Evolutionary conservation across 805 yeast genomes (phyloP).

Genomic region (Sugiyamaella qingdaonensis): DNA sequence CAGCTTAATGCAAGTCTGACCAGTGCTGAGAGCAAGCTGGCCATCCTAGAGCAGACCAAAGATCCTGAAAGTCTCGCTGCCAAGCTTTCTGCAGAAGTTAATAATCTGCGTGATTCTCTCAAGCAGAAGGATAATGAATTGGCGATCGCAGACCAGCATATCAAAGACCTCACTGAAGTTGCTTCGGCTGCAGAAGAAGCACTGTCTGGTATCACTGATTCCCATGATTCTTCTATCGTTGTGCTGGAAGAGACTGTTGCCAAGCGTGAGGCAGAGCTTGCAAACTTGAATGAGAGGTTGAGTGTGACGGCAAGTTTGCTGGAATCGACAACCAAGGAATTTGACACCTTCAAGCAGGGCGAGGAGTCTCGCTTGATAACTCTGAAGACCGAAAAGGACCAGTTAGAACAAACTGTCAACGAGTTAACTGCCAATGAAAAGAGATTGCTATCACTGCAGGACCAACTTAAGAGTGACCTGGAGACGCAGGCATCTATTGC

Average conservation of each 20-base stretch:
- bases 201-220: conserved; percentile 47
- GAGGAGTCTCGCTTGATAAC: conserved; percentile 24
- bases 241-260: conserved; percentile 19
- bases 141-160: conserved; percentile 52
- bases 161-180: conserved; percentile 57
- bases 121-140: conserved; percentile 42
- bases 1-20: conserved; percentile 32
- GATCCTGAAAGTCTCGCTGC: conserved; percentile 18
- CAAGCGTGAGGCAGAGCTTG: conserved; percentile 21
- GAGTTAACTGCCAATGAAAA: conserved; percentile 27
- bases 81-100: conserved; percentile 26
- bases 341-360: conserved; percentile 15
- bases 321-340: conserved; percentile 20
- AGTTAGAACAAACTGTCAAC: conserved; percentile 17
- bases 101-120: conserved; percentile 14
- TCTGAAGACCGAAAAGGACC: conserved; percentile 23
- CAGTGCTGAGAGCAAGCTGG: conserved; percentile 27
- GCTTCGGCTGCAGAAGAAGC: conserved; percentile 67
- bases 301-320: conserved; percentile 19
- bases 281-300: conserved; percentile 19
- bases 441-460: conserved; percentile 32
- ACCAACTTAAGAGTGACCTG: conserved; percentile 33
- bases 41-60: conserved; percentile 20
- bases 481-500: conserved; percentile 46
- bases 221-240: conserved; percentile 47